phyloP scores from a whole-genome alignment of 495 filamentous ascomycete species.

The Annulohypoxylon maeteangense region DNA sequence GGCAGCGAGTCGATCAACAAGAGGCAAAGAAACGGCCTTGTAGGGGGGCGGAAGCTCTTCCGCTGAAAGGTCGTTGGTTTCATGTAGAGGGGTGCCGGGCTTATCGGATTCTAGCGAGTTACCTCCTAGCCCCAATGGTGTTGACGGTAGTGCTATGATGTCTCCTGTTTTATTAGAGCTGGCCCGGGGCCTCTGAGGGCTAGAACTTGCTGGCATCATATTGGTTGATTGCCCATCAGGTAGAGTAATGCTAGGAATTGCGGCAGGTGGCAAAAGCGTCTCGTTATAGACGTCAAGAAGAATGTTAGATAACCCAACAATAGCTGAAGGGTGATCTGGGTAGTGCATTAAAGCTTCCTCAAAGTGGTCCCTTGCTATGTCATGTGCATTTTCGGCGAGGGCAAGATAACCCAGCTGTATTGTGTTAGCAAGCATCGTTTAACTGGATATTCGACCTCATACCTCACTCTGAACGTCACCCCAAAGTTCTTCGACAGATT shows the following conservation, averaged over 20 bases:
- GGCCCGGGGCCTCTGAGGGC: constrained; percentile 2
- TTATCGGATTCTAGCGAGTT: constrained; percentile 12
- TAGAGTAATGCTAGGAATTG: constrained; percentile 49
- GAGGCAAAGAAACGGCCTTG: constrained; percentile 64
- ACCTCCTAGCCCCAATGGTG: constrained; percentile 55
- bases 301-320: constrained; percentile 82
- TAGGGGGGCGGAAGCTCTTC: constrained; percentile 57
- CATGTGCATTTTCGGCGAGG: constrained; percentile 67
- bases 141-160: constrained; percentile 47
- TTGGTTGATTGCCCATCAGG: constrained; percentile 29
- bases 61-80: constrained; percentile 29
- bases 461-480: constrained; percentile 82
- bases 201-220: constrained; percentile 24
- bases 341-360: constrained; percentile 81
- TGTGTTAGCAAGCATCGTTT: constrained; percentile 48
- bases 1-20: constrained; percentile 81
- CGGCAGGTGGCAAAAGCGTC: constrained; percentile 61
- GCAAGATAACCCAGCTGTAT: constrained; percentile 74
- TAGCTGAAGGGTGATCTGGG: constrained; percentile 80
- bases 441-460: constrained; percentile 40
- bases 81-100: neutral
- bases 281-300: constrained; percentile 86
- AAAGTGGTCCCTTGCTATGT: constrained; percentile 75
- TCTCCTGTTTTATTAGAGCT: neutral
- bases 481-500: constrained; percentile 81